Percentiles rank a stretch among this genome's conserved stretches.
phyloP scores from a whole-genome alignment of 805 yeast genomes.

The Saccharomyces kudriavzevii region DNA sequence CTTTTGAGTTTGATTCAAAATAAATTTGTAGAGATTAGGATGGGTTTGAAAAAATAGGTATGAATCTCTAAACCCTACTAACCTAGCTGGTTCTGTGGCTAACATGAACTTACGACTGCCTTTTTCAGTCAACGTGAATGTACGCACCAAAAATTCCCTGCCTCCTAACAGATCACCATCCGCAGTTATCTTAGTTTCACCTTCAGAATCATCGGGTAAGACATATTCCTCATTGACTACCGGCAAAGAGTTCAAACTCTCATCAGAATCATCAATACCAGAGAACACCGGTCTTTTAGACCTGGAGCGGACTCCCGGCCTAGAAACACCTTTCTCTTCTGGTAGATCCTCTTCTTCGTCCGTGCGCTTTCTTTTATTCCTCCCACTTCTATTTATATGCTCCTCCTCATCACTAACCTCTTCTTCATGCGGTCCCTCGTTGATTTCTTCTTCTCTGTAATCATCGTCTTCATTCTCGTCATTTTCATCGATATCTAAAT shows the following conservation, averaged over 20 bases:
- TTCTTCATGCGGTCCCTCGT: slow-evolving; percentile 11
- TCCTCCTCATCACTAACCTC: slow-evolving; percentile 10
- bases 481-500: slow-evolving; percentile 28
- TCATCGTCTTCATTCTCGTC: slow-evolving; percentile 24
- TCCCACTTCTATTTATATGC: background rate
- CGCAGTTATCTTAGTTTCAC: slow-evolving; percentile 62
- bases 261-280: slow-evolving; percentile 37
- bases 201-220: slow-evolving; percentile 68
- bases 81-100: slow-evolving; percentile 91
- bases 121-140: slow-evolving; percentile 46
- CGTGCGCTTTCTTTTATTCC: background rate
- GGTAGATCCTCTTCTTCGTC: slow-evolving; percentile 18
- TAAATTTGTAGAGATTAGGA: slow-evolving; percentile 61
- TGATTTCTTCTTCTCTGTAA: slow-evolving; percentile 12
- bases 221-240: slow-evolving; percentile 71
- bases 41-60: slow-evolving; percentile 85
- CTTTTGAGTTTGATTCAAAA: slow-evolving; percentile 70
- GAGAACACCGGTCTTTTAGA: slow-evolving; percentile 8
- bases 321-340: slow-evolving; percentile 18
- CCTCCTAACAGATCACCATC: slow-evolving; percentile 65
- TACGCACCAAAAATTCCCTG: slow-evolving; percentile 63
- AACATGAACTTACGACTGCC: slow-evolving; percentile 80
- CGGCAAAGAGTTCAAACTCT: slow-evolving; percentile 56
- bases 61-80: slow-evolving; percentile 89
- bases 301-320: slow-evolving; percentile 7